Base-by-base conservation (phyloP, 176 grass and related monocot genomes). In the Dactylis glomerata region DNA sequence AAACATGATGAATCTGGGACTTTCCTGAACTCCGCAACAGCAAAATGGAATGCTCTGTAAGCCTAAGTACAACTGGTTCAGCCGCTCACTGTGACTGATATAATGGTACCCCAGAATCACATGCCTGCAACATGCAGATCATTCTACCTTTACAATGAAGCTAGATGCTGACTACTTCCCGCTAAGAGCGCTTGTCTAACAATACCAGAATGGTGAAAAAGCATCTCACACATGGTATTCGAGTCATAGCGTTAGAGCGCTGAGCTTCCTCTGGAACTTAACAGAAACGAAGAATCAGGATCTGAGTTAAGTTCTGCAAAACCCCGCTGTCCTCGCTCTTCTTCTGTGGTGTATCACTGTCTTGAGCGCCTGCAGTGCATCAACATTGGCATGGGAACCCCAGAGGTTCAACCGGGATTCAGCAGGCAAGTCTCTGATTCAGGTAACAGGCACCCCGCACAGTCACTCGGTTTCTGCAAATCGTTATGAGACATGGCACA, bases 401-500 rank as follows among this genome's bases (percentile, higher is more conserved):
- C 23, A 28, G 20, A 23, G 0, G 3, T 19, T 70, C 32, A 74
- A 13, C 6, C 75, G 61, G 42, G 62, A n/a, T 38, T 68, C 55
- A 80, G 40, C 50, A 80, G n/a, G 51, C 6, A 67, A 42, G 51
- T 59, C 10, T 65, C 13, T 52, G 62, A 46, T 30, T 61, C 28
- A 63, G 23, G 49, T 40, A 76, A 54, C 42, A 71, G 16, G 16
- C 34, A 36, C 13, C 28, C 32, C 61, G 16, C 6, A 14, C 30
- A 1, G 10, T 1, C 28, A 32, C 63, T 19, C 16, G 9, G 20
- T 67, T 8, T 34, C 19, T 68, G 34, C 36, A 68, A 78, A 67
- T 82, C 71, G 84, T 50, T 63, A 15, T 65, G 68, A 23, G 57
- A 92, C 10, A 87, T 31, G 44, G 41, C 17, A 30, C n/a, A 59